Evolutionary conservation across 768 basidiomycete species (phyloP).

Genomic region (Lentinula edodes): DNA sequence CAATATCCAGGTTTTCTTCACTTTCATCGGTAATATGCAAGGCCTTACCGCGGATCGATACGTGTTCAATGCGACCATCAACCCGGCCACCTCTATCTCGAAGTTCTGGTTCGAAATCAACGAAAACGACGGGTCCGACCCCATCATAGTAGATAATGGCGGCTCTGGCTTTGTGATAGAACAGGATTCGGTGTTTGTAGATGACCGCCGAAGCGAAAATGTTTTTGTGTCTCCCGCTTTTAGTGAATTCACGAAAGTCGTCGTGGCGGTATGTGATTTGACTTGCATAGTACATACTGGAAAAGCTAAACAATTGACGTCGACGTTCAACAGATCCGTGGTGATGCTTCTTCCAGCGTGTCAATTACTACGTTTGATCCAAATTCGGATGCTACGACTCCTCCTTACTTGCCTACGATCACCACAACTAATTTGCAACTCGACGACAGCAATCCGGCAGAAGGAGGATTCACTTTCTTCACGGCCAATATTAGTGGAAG

Average conservation of each 20-base stretch:
- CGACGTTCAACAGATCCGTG: neutral
- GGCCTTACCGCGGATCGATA: conserved; percentile 33
- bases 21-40: neutral
- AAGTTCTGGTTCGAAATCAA: conserved; percentile 47
- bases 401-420: neutral
- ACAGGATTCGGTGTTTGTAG: conserved; percentile 39
- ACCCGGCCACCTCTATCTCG: conserved; percentile 33
- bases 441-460: neutral
- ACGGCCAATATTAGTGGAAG: neutral
- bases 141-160: conserved; percentile 34
- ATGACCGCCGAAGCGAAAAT: neutral
- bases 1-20: neutral
- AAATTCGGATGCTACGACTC: neutral
- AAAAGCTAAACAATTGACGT: too few relatives aligned
- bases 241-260: neutral
- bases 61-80: conserved; percentile 37
- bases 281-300: too few relatives aligned
- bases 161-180: conserved; percentile 34
- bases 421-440: neutral
- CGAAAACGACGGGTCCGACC: conserved; percentile 33
- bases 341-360: neutral
- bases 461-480: neutral
- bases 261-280: conserved; percentile 4
- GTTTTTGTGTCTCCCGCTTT: neutral
- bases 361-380: neutral